Evolutionary conservation across 164 flowering plant genomes (phyloP).

Genomic region (Magnolia changhungtana): DNA sequence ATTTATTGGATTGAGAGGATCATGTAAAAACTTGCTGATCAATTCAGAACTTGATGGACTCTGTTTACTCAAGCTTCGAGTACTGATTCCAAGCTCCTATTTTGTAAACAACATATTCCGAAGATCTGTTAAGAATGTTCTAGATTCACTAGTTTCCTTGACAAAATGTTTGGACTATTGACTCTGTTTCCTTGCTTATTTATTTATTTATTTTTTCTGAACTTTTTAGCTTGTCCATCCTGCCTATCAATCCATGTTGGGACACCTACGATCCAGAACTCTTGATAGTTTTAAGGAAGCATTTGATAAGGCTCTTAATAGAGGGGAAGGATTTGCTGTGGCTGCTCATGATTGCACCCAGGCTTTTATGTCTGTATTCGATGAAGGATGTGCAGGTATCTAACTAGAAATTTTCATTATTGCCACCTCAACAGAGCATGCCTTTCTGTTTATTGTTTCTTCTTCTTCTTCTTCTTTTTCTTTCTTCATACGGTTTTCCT

Average conservation of each 20-base stretch:
- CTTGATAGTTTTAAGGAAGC: constrained; percentile 70
- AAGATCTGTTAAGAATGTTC: too few relatives aligned
- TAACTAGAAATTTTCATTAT: neutral
- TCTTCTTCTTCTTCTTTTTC: neutral
- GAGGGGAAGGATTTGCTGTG: constrained; percentile 68
- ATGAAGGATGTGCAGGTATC: constrained; percentile 75
- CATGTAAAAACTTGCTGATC: too few relatives aligned
- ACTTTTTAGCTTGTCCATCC: constrained; percentile 73
- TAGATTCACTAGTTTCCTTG: too few relatives aligned
- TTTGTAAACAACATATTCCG: too few relatives aligned
- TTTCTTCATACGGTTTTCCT: neutral
- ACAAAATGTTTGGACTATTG: too few relatives aligned
- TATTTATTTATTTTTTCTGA: neutral
- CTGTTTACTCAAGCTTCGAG: too few relatives aligned
- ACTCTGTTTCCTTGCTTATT: too few relatives aligned
- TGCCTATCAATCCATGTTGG: constrained; percentile 67
- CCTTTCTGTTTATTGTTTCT: neutral
- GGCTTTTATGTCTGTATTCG: constrained; percentile 54
- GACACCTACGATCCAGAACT: constrained; percentile 69
- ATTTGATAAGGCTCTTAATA: constrained; percentile 69
- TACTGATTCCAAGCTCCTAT: too few relatives aligned
- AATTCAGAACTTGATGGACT: too few relatives aligned
- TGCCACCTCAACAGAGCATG: neutral
- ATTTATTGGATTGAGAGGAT: too few relatives aligned
- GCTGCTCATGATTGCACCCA: constrained; percentile 58